phyloP scores from a whole-genome alignment of 1,284 basidiomycete species.

The Amylostereum areolatum region DNA sequence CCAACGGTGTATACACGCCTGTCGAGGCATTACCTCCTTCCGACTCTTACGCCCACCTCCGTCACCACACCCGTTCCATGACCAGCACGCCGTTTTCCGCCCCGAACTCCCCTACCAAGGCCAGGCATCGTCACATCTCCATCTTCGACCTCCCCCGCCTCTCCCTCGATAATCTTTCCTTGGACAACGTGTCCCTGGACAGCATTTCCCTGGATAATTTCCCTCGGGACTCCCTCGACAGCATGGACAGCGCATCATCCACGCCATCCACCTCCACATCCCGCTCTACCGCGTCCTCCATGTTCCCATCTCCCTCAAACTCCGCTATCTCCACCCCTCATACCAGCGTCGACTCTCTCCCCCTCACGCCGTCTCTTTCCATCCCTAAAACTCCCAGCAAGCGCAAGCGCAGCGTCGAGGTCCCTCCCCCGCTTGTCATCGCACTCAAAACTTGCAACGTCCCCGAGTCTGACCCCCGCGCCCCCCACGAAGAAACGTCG shows the following conservation, averaged over 20 bases:
- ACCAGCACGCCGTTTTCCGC: slow-evolving; percentile 11
- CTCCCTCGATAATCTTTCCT: not conserved
- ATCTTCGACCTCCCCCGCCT: slow-evolving; percentile 17
- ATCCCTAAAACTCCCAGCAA: slow-evolving; percentile 7
- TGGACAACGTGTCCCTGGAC: not conserved
- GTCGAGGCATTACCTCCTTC: not conserved
- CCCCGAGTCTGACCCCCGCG: slow-evolving; percentile 14
- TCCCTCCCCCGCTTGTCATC: slow-evolving; percentile 25
- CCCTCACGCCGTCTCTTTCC: slow-evolving; percentile 12
- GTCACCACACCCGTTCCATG: slow-evolving; percentile 21
- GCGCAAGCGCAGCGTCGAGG: slow-evolving; percentile 13
- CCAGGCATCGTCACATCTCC: slow-evolving; percentile 25
- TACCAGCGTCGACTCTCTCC: slow-evolving; percentile 12
- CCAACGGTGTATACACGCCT: slow-evolving; percentile 8
- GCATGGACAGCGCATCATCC: slow-evolving; percentile 12
- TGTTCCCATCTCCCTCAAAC: not conserved
- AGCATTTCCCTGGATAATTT: slow-evolving; percentile 1
- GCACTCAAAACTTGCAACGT: slow-evolving; percentile 21
- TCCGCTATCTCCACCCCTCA: slow-evolving; percentile 16
- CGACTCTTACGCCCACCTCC: slow-evolving; percentile 8
- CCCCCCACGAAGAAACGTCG: slow-evolving; percentile 2
- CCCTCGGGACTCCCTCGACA: slow-evolving; percentile 11
- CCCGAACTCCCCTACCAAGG: slow-evolving; percentile 9
- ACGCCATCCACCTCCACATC: not conserved
- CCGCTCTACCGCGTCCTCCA: slow-evolving; percentile 18